Percentiles rank a stretch among this genome's conserved stretches.
Conservation (phyloP, 495 filamentous ascomycete species). For the Saxophila tyrrhenica region DNA sequence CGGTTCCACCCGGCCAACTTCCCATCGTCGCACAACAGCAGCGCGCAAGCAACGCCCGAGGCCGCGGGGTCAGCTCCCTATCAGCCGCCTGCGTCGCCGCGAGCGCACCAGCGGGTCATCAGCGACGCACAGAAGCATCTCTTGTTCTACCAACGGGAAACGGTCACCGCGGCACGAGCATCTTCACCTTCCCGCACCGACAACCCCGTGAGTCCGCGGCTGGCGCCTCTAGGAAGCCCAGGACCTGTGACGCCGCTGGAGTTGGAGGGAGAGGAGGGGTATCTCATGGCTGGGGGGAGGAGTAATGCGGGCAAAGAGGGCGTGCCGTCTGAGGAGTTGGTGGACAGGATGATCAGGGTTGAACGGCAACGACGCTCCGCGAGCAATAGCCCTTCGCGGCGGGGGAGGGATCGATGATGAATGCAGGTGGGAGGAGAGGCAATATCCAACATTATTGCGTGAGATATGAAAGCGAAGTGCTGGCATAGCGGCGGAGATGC, state of each 20-base stretch:
- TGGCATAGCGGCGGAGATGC: neutral
- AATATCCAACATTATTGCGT: neutral
- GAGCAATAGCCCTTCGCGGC: conserved; percentile 22
- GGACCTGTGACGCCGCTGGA: conserved; percentile 32
- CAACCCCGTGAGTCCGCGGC: conserved; percentile 26
- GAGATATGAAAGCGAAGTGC: neutral
- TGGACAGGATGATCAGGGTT: conserved; percentile 29
- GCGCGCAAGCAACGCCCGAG: conserved; percentile 20
- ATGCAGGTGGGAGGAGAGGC: neutral
- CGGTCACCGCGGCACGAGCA: conserved; percentile 14
- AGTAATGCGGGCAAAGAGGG: neutral
- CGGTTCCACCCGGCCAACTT: conserved; percentile 35
- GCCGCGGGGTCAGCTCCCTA: conserved; percentile 14
- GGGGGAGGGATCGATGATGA: conserved; percentile 1
- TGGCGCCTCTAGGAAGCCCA: conserved; percentile 29
- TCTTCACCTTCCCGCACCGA: conserved; percentile 2
- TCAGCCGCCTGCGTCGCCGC: conserved; percentile 25
- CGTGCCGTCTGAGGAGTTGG: conserved; percentile 9
- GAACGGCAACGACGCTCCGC: conserved; percentile 18
- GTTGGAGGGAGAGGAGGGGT: conserved; percentile 26
- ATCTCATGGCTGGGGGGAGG: conserved; percentile 22
- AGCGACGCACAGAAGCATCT: conserved; percentile 32
- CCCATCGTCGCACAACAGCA: conserved; percentile 25
- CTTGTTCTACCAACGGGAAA: conserved; percentile 28
- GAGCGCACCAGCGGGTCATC: conserved; percentile 22